Conservation (phyloP, 805 yeast genomes). For the Teunomyces pallodes region DNA sequence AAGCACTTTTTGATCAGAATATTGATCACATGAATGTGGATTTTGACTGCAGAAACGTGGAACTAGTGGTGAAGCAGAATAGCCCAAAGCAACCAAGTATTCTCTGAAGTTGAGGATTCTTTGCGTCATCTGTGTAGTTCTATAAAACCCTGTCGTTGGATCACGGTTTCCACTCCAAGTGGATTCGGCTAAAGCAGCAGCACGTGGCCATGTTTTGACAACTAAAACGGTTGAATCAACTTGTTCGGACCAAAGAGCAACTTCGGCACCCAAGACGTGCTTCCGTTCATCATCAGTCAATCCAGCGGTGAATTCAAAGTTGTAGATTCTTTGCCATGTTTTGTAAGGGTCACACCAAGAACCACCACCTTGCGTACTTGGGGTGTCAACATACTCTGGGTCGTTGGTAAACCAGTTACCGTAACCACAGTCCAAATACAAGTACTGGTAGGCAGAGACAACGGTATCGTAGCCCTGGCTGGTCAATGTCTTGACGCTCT, state of each 20-base stretch:
- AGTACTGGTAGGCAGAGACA: constrained; percentile 29
- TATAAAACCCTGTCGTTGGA: constrained; percentile 17
- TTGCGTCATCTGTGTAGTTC: constrained; percentile 29
- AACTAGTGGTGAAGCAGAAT: constrained; percentile 31
- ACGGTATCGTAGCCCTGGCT: constrained; percentile 36
- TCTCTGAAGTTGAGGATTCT: constrained; percentile 40
- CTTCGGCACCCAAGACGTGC: constrained; percentile 40
- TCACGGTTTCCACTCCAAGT: constrained; percentile 42
- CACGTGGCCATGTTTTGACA: constrained; percentile 37
- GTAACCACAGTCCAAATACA: constrained; percentile 42
- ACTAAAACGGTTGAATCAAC: constrained; percentile 30
- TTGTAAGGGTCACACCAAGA: constrained; percentile 45
- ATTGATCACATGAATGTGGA: constrained; percentile 39
- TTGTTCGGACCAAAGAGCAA: constrained; percentile 40
- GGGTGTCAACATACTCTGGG: constrained; percentile 27
- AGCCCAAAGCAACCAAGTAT: constrained; percentile 34
- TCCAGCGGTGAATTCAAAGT: constrained; percentile 29
- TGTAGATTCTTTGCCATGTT: constrained; percentile 42
- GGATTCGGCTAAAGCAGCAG: constrained; percentile 41
- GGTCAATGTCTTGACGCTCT: constrained; percentile 27
- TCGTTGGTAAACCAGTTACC: constrained; percentile 39
- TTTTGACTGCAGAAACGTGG: constrained; percentile 35
- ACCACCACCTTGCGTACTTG: constrained; percentile 31
- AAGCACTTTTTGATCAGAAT: constrained; percentile 6
- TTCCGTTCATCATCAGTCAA: constrained; percentile 26